Evolutionary conservation across 805 yeast species (phyloP).

Genomic region (Wickerhamiella parazyma): DNA sequence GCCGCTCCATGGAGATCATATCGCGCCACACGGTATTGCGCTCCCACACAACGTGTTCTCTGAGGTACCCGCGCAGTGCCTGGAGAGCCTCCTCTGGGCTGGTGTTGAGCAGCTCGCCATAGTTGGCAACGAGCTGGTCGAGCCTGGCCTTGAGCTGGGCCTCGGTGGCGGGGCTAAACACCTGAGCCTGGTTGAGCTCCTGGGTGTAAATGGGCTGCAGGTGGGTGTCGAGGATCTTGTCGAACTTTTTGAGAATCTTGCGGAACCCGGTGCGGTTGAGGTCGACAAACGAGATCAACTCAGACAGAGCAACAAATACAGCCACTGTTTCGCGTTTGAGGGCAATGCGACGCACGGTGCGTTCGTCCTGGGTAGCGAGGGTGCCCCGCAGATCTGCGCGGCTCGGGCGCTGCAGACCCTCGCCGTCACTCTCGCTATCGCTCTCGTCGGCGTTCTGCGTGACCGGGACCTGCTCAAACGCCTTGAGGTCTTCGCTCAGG

Average conservation of each 20-base stretch:
- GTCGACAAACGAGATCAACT: slow-evolving; percentile 69
- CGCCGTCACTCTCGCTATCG: slow-evolving; percentile 17
- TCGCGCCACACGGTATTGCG: slow-evolving; percentile 97
- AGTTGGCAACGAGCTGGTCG: slow-evolving; percentile 38
- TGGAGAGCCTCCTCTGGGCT: slow-evolving; percentile 34
- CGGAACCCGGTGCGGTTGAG: slow-evolving; percentile 79
- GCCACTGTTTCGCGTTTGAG: slow-evolving; percentile 11
- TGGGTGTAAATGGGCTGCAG: slow-evolving; percentile 46
- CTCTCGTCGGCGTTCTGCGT: slow-evolving; percentile 24
- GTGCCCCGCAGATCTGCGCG: slow-evolving; percentile 6
- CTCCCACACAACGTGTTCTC: slow-evolving; percentile 96
- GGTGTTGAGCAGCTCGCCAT: slow-evolving; percentile 37
- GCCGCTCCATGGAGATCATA: slow-evolving; percentile 80
- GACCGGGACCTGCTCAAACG: slow-evolving; percentile 30
- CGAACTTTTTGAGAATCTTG: slow-evolving; percentile 84
- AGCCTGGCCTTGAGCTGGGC: slow-evolving; percentile 39
- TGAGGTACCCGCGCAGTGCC: slow-evolving; percentile 39
- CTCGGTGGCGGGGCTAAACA: slow-evolving; percentile 41
- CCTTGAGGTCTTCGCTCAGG: slow-evolving; percentile 36
- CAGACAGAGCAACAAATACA: slow-evolving; percentile 58
- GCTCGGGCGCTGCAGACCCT: not conserved
- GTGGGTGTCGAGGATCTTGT: slow-evolving; percentile 57
- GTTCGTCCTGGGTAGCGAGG: slow-evolving; percentile 2
- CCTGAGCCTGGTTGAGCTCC: slow-evolving; percentile 34
- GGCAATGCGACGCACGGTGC: slow-evolving; percentile 5